These are phyloP conservation scores for Cryptococcus sp. DNA, from an alignment of 1,284 basidiomycete species.

Conservation along the genomic window DNA sequence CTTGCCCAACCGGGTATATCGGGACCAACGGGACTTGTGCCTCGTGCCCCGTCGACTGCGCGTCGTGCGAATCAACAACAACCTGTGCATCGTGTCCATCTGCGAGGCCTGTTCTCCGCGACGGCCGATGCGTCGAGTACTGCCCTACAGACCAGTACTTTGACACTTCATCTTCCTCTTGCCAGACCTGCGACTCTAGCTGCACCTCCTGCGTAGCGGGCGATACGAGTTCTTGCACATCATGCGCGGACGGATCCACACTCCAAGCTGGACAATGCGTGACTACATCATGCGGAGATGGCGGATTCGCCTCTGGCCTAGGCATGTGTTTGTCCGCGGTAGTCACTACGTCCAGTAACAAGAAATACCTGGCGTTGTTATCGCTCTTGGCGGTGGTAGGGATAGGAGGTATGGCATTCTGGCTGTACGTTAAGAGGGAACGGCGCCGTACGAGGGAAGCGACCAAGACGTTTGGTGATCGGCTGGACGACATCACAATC, in stretches of 20 bases:
- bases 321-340: slow-evolving; percentile 51
- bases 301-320: slow-evolving; percentile 35
- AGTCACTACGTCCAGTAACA: slow-evolving; percentile 17
- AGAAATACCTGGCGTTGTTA: slow-evolving; percentile 27
- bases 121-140: slow-evolving; percentile 46
- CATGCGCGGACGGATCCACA: slow-evolving; percentile 41
- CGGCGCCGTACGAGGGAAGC: slow-evolving; percentile 36
- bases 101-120: slow-evolving; percentile 43
- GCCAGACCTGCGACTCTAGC: slow-evolving; percentile 42
- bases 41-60: slow-evolving; percentile 52
- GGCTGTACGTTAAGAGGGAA: slow-evolving; percentile 37
- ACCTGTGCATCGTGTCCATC: slow-evolving; percentile 49
- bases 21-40: slow-evolving; percentile 43
- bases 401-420: slow-evolving; percentile 17
- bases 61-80: slow-evolving; percentile 42
- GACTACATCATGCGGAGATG: slow-evolving; percentile 29
- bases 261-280: slow-evolving; percentile 47
- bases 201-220: slow-evolving; percentile 49
- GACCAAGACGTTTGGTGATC: slow-evolving; percentile 40
- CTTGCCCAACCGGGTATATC: slow-evolving; percentile 47
- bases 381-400: slow-evolving; percentile 27
- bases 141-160: slow-evolving; percentile 48
- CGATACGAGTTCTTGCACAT: slow-evolving; percentile 38
- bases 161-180: slow-evolving; percentile 34
- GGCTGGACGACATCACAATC: slow-evolving; percentile 35